These are phyloP conservation scores for Typha latifolia DNA, from an alignment of 176 grass and related monocot genomes.

Conservation along the genomic window DNA sequence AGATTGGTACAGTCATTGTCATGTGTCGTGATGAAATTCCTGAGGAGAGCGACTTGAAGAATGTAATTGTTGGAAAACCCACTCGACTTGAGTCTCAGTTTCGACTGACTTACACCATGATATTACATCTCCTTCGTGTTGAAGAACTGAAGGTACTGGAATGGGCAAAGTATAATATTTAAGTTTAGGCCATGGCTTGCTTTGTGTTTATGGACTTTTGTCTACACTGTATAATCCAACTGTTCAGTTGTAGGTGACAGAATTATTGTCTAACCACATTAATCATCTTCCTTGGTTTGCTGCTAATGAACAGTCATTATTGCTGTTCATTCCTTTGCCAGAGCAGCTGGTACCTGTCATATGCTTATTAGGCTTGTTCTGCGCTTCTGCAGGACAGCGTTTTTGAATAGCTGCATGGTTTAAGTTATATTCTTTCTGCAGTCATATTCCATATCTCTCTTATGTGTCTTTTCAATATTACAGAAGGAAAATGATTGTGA, in stretches of 20 bases:
- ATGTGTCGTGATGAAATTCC: constrained; percentile 95
- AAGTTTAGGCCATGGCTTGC: neutral
- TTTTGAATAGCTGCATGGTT: too few relatives aligned
- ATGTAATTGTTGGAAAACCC: constrained; percentile 87
- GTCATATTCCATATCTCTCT: too few relatives aligned
- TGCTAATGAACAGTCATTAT: too few relatives aligned
- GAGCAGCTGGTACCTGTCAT: too few relatives aligned
- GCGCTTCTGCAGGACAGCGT: too few relatives aligned
- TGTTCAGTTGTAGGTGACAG: too few relatives aligned
- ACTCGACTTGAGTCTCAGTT: constrained; percentile 86
- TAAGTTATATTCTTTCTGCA: too few relatives aligned
- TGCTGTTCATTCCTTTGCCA: too few relatives aligned
- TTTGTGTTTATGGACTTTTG: neutral
- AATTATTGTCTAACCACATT: too few relatives aligned
- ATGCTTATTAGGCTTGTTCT: too few relatives aligned
- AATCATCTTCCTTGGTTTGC: too few relatives aligned
- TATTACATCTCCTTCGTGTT: constrained; percentile 95
- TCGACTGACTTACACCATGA: constrained; percentile 93
- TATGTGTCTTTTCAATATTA: neutral
- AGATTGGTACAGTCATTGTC: constrained; percentile 85
- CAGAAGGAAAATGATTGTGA: neutral
- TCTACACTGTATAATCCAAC: neutral
- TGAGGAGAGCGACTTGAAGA: constrained; percentile 94
- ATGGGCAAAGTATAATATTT: neutral
- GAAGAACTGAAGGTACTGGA: constrained; percentile 79